Base-by-base conservation (phyloP, 176 grass and related monocot species). In the barley (Hordeum vulgare) region DNA sequence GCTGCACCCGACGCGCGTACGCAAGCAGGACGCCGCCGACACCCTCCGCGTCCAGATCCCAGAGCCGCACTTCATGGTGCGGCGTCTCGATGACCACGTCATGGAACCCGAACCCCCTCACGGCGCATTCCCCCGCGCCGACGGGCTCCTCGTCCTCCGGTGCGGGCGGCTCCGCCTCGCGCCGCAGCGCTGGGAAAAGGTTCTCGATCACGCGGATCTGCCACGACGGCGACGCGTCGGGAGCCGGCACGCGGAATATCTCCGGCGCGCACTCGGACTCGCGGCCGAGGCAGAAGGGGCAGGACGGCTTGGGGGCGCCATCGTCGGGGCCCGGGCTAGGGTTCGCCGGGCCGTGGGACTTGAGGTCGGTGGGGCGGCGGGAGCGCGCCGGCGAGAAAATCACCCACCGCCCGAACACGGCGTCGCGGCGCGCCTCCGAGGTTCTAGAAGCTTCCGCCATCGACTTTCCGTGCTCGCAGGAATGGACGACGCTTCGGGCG, bases 71-170 rank as follows among this genome's bases (percentile, higher is more conserved):
- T 23, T 94, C 88, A 82, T 99, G 96, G 63, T 85, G 58, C 27
- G 96, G 96, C 23, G 91, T 96, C 93, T 99, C 93, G 40, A 99
- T 99, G 75, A 99, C 91, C 81, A 99, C 96, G 57, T 99, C 96
- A 65, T 99, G 96, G 89, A 99, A 94, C 8, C 96, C 96, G 80
- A 96, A 99, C 25, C 91, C 91, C 23, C 40, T 53, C 34, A 99
- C 35, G 61, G 59, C 59, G 69, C 75, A 74, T 53, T 79, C 74
- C 56, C 82, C 40, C n/a, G 9, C 28, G 3, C 8, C 61, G 8
- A 44, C 58, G 56, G 63, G n/a, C 34, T 12, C 53, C 42, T 17
- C 76, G 13, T 42, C 79, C 18, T 29, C 56, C 34, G 58, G n/a
- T 26, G 65, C 39, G 8, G 77, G 75, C 72, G 89, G 89, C 71